Evolutionary conservation across 495 filamentous ascomycete species (phyloP).

Genomic region (Pseudomonodictys pantanalensis): DNA sequence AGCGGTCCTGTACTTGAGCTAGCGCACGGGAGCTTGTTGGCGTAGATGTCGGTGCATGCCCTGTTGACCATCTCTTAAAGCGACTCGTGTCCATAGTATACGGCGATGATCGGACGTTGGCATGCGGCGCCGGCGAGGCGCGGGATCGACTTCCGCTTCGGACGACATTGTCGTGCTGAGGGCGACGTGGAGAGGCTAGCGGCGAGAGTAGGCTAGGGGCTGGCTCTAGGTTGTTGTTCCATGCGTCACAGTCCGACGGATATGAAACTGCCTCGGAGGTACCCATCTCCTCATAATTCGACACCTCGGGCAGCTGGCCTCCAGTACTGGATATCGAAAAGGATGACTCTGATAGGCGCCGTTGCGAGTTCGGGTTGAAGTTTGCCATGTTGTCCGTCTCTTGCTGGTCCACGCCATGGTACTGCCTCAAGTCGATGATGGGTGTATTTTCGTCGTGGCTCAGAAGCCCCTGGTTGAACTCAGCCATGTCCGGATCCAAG

Average conservation of each 20-base stretch:
- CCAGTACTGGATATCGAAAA: slow-evolving; percentile 39
- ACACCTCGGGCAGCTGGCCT: slow-evolving; percentile 29
- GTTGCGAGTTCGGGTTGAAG: slow-evolving; percentile 22
- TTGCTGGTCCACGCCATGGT: slow-evolving; percentile 21
- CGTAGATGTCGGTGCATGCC: slow-evolving; percentile 53
- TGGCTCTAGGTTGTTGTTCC: slow-evolving; percentile 33
- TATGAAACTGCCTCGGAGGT: slow-evolving; percentile 35
- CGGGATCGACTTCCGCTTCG: slow-evolving; percentile 47
- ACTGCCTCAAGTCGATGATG: slow-evolving; percentile 39
- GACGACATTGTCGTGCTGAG: slow-evolving; percentile 36
- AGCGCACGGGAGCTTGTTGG: slow-evolving; percentile 53
- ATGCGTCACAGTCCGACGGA: slow-evolving; percentile 34
- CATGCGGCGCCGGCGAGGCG: slow-evolving; percentile 64
- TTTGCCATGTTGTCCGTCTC: slow-evolving; percentile 22
- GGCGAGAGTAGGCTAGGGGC: slow-evolving; percentile 35
- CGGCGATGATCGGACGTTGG: slow-evolving; percentile 59
- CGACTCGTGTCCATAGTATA: slow-evolving; percentile 59
- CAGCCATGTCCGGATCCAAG: slow-evolving; percentile 34
- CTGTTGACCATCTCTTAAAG: slow-evolving; percentile 71
- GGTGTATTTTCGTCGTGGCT: slow-evolving; percentile 36
- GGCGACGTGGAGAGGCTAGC: slow-evolving; percentile 32
- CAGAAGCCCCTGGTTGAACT: slow-evolving; percentile 31
- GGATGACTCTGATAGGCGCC: slow-evolving; percentile 37
- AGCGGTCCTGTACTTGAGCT: slow-evolving; percentile 36
- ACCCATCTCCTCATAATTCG: slow-evolving; percentile 36